Conservation (phyloP, 2,329 filamentous ascomycete genomes). For the Aspergillus texensis region DNA sequence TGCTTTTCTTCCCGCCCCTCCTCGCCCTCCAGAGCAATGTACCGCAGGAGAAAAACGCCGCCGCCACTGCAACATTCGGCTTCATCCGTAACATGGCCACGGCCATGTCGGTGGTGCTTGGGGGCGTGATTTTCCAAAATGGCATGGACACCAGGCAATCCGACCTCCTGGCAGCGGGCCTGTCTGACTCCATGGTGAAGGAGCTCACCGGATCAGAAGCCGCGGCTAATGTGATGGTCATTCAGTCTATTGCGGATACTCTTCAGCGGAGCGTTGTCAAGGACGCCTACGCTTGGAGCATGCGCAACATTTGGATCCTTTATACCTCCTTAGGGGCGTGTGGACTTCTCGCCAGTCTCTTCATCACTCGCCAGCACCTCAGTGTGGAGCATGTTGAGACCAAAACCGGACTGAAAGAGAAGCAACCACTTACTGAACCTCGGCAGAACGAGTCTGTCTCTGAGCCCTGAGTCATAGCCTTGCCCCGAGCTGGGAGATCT, state of each 20-base stretch:
- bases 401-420: conserved; percentile 25
- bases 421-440: neutral
- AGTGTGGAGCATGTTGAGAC: conserved; percentile 26
- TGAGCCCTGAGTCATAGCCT: neutral
- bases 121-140: conserved; percentile 80
- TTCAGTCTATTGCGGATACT: conserved; percentile 42
- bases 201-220: conserved; percentile 47
- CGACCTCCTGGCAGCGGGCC: conserved; percentile 55
- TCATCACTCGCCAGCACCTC: conserved; percentile 27
- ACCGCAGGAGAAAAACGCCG: conserved; percentile 51
- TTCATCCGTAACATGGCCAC: conserved; percentile 70
- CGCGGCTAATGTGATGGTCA: conserved; percentile 51
- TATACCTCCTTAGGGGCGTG: conserved; percentile 35
- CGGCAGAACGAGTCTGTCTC: neutral
- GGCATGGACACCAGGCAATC: conserved; percentile 26
- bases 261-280: conserved; percentile 44
- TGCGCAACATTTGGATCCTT: conserved; percentile 50
- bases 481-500: too few relatives aligned
- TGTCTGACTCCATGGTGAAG: conserved; percentile 26
- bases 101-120: conserved; percentile 69
- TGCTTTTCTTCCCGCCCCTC: conserved; percentile 60
- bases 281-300: conserved; percentile 52
- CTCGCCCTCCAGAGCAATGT: conserved; percentile 59
- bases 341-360: conserved; percentile 35
- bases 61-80: conserved; percentile 55